Base-by-base conservation (phyloP, 176 grass and related monocot genomes). In the Cymbopogon citratus region DNA sequence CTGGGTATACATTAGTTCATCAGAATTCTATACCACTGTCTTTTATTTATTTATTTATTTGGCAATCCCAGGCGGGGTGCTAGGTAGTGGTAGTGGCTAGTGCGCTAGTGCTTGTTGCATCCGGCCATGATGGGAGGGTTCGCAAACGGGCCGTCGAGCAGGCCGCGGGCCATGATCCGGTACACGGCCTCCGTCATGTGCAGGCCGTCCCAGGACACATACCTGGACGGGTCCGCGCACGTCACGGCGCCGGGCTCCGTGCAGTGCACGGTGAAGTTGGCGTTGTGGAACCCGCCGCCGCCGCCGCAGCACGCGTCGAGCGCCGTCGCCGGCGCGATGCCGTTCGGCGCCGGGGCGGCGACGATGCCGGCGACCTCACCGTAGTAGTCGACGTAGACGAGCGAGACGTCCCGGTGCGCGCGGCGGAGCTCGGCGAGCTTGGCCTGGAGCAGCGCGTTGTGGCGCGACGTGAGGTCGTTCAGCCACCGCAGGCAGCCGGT, bases 151-250 rank as follows among this genome's bases (percentile, higher is more conserved):
- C 83, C 86, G 2, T 79, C 35, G 16, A 91, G 76, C 1, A 85
- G 0, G 1, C 83, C 86, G 0, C 52, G 24, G 0, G 85, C 85
- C 81, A 91, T 83, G 54, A 86, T n/a, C 66, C 31, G 23, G 49
- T 94, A 91, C 52, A 31, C 45, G 0, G 88, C 85, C 73, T 91
- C 91, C 1, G 91, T 94, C 60, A 88, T 60, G 62, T 94, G 88
- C 46, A 85, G 6, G 0, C 85, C 88, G 12, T 94, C 91, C 85
- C 88, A 94, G 0, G 78, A 86, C 34, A 91, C 29, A 43, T 74
- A 68, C 64, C 0, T 76, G 0, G 75, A 77, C 23, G 91, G 91
- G 43, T 91, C 85, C 0, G 65, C 18, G 76, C 91, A 94, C 71
- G 12, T 48, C 33, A 77, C 81, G 5, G 64, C 45, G 21, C 69